A percentile compares a stretch with the other conserved stretches of the same genome.
phyloP scores from a whole-genome alignment of 2,329 filamentous ascomycete species.

The Cordyceps militaris region DNA sequence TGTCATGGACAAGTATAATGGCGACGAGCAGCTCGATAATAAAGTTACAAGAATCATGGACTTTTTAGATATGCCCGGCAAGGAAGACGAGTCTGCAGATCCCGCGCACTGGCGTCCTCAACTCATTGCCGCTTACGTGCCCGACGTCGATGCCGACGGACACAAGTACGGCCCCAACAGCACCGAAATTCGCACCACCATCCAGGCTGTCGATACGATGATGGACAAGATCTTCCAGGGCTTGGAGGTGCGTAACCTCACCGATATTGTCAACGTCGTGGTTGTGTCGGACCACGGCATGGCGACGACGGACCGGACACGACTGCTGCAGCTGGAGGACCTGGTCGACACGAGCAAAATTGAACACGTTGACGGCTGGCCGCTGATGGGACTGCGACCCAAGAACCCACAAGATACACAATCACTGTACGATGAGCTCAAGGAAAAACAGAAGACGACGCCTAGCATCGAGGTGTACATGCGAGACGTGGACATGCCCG shows the following conservation, averaged over 20 bases:
- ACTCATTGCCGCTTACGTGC: constrained; percentile 89
- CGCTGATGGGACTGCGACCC: constrained; percentile 79
- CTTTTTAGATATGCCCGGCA: constrained; percentile 77
- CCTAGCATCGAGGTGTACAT: constrained; percentile 82
- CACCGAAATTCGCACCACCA: constrained; percentile 77
- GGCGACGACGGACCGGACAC: constrained; percentile 78
- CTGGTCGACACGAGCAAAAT: constrained; percentile 71
- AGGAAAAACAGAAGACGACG: constrained; percentile 50
- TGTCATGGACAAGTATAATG: constrained; percentile 80
- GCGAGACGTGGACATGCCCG: constrained; percentile 79
- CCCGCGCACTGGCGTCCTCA: constrained; percentile 63
- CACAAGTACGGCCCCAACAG: constrained; percentile 91
- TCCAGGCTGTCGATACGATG: constrained; percentile 75
- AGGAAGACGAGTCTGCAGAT: constrained; percentile 47
- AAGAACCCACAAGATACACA: constrained; percentile 61
- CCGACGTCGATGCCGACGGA: constrained; percentile 80
- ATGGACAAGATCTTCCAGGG: constrained; percentile 68
- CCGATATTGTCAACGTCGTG: constrained; percentile 83
- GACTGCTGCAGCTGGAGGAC: constrained; percentile 85
- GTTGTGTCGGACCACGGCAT: constrained; percentile 98
- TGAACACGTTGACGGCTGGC: constrained; percentile 88
- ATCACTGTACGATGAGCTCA: constrained; percentile 56
- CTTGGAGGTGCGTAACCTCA: constrained; percentile 74
- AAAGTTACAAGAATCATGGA: constrained; percentile 76
- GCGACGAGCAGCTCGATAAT: constrained; percentile 60